Conservation (phyloP, 768 basidiomycete species). For the Lentinula boryana region DNA sequence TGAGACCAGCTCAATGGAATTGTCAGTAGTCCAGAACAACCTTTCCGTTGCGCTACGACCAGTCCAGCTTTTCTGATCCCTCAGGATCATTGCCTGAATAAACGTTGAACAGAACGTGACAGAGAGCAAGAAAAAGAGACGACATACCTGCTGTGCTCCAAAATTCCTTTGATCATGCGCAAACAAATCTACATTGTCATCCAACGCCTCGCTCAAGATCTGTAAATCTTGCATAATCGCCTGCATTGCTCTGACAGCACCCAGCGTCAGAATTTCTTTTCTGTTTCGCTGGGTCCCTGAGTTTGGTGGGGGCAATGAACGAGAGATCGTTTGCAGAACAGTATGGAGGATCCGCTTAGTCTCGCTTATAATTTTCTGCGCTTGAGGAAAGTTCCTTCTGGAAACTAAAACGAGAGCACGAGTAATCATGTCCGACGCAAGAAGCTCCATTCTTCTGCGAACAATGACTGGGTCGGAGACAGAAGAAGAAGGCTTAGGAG, state of each 20-base stretch:
- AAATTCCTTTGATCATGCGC: slow-evolving; percentile 92
- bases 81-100: slow-evolving; percentile 84
- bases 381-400: slow-evolving; percentile 84
- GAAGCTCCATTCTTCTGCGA: slow-evolving; percentile 91
- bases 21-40: slow-evolving; percentile 89
- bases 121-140: neutral
- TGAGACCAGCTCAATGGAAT: slow-evolving; percentile 80
- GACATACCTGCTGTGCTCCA: slow-evolving; percentile 88
- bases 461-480: slow-evolving; percentile 85
- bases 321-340: slow-evolving; percentile 79
- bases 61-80: slow-evolving; percentile 96
- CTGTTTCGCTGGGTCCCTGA: slow-evolving; percentile 57
- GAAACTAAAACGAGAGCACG: slow-evolving; percentile 89
- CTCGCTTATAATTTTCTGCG: slow-evolving; percentile 84
- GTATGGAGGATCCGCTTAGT: slow-evolving; percentile 91
- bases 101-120: neutral
- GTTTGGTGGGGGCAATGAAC: slow-evolving; percentile 58
- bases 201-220: slow-evolving; percentile 77
- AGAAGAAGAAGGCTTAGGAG: slow-evolving; percentile 36
- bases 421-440: slow-evolving; percentile 97
- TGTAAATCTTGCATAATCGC: slow-evolving; percentile 87
- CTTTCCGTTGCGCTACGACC: slow-evolving; percentile 86
- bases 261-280: slow-evolving; percentile 68
- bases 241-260: slow-evolving; percentile 76
- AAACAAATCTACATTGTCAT: slow-evolving; percentile 88